Evolutionary conservation across 2,329 filamentous ascomycete species (phyloP), one percentile per base, ranked within the genome.

Genomic region (Aureobasidium leucospermi): DNA sequence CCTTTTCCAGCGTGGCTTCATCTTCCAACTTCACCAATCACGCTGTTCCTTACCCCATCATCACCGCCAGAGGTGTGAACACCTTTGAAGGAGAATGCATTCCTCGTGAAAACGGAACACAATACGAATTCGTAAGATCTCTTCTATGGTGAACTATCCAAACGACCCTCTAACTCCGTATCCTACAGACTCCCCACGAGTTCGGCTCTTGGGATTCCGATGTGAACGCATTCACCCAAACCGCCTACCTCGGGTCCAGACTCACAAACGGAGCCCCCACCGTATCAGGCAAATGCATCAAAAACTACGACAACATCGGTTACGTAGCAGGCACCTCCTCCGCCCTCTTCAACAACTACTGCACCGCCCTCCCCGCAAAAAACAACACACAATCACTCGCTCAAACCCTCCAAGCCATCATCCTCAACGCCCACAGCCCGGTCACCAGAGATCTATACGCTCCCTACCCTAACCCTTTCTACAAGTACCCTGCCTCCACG

Each of bases 121-220:
- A 84, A 28, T 88, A 81, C 65, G 86, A 88, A 65, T 56, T 45
- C 2, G 49, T 41, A 42, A 1, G 32, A 31, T 7, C 7, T 16
- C 23, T 36, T 15, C 3, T 29, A n/a, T 31, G 5, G 23, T 41
- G 11, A n/a, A 5, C 36, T 23, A 23, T 4, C 3, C 23, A 23
- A 23, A 15, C n/a, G 13, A 4, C 4, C 23, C n/a, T 13, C 49
- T 52, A 28, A 52, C n/a, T 31, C 38, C 6, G 23, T 11, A 31
- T 42, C 15, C 19, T 16, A 41, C 83, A 88, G 70, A 79, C 77
- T 62, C 84, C 86, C 1, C 87, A 79, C 71, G 85, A 88, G 69
- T 82, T 87, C 63, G 86, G 86, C 62, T 80, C 78, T 16, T 87
- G 80, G 74, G 85, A 88, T 68, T 73, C 74, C 0, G 82, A 80